Percentiles rank a stretch among this genome's conserved stretches.
These are phyloP conservation scores for Phoma sp. DNA, from an alignment of 2,329 filamentous ascomycete genomes.

Conservation along the genomic window DNA sequence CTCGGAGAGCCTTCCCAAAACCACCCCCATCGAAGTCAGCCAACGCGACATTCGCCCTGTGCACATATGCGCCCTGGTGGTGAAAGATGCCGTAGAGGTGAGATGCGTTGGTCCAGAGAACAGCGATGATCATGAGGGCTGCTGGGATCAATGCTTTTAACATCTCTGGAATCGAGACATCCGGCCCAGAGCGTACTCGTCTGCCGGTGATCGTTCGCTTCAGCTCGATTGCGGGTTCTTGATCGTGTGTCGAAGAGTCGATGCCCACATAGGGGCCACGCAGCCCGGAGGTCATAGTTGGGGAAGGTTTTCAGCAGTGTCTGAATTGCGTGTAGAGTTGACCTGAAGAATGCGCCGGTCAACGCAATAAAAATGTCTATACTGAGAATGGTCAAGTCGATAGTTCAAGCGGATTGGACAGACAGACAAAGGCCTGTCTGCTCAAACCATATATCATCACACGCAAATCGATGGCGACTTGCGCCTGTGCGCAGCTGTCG, in stretches of 20 bases:
- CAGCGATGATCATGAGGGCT: conserved; percentile 17
- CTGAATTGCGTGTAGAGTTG: background rate
- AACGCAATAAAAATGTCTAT: background rate
- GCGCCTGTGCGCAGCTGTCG: too few species aligned
- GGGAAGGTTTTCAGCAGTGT: background rate
- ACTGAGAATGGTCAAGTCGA: too few species aligned
- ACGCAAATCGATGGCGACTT: too few species aligned
- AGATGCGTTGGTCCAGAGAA: conserved; percentile 20
- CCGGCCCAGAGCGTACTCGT: background rate
- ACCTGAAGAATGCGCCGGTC: background rate
- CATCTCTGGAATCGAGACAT: conserved; percentile 6
- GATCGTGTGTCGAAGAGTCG: background rate
- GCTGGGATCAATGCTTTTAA: conserved; percentile 20
- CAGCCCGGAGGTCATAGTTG: conserved; percentile 4
- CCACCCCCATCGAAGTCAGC: conserved; percentile 21
- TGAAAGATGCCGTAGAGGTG: conserved; percentile 20
- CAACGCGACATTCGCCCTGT: conserved; percentile 17
- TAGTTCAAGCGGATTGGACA: too few species aligned
- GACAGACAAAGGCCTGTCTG: too few species aligned
- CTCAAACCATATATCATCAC: too few species aligned
- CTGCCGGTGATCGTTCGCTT: conserved; percentile 9
- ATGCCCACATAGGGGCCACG: conserved; percentile 5
- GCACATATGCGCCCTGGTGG: conserved; percentile 14
- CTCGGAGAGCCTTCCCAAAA: conserved; percentile 16
- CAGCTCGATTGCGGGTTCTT: conserved; percentile 13